phyloP scores from a whole-genome alignment of 1,139 yeast genomes.

The Yamadazyma spencermartinsiae region DNA sequence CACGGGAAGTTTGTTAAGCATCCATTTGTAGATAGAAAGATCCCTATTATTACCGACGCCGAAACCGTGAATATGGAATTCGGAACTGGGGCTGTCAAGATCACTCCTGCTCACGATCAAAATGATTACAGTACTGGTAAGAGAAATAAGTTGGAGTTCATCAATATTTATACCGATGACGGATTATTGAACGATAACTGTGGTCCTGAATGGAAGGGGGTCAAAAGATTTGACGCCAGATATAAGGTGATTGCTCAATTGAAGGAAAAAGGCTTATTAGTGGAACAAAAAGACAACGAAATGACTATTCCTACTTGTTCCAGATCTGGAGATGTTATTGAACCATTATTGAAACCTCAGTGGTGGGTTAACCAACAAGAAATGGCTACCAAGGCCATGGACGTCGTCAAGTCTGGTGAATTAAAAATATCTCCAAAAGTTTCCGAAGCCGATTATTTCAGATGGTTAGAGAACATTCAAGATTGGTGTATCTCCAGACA shows the following conservation, averaged over 20 bases:
- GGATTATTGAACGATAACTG: conserved; percentile 89
- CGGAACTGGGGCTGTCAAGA: conserved; percentile 99
- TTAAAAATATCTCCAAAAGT: conserved; percentile 83
- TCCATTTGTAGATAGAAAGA: conserved; percentile 81
- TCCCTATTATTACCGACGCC: conserved; percentile 85
- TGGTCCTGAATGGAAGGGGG: conserved; percentile 84
- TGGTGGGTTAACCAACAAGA: conserved; percentile 97
- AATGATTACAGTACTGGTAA: conserved; percentile 97
- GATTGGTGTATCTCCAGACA: conserved; percentile 99
- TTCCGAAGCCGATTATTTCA: conserved; percentile 90
- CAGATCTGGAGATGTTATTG: conserved; percentile 95
- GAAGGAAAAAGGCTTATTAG: conserved; percentile 69
- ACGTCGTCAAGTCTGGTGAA: conserved; percentile 81
- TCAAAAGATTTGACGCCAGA: conserved; percentile 95
- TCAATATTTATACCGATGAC: conserved; percentile 89
- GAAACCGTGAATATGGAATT: conserved; percentile 99
- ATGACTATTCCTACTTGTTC: conserved; percentile 94
- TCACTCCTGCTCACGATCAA: conserved; percentile 97
- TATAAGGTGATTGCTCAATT: conserved; percentile 76
- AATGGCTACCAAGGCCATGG: conserved; percentile 86
- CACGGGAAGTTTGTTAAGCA: conserved; percentile 92
- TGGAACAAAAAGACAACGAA: conserved; percentile 89
- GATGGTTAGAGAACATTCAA: conserved; percentile 94
- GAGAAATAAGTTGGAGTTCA: conserved; percentile 84
- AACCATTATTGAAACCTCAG: conserved; percentile 95